Evolutionary conservation across 2,329 filamentous ascomycete genomes (phyloP).

Genomic region (Coniochaeta sp.): DNA sequence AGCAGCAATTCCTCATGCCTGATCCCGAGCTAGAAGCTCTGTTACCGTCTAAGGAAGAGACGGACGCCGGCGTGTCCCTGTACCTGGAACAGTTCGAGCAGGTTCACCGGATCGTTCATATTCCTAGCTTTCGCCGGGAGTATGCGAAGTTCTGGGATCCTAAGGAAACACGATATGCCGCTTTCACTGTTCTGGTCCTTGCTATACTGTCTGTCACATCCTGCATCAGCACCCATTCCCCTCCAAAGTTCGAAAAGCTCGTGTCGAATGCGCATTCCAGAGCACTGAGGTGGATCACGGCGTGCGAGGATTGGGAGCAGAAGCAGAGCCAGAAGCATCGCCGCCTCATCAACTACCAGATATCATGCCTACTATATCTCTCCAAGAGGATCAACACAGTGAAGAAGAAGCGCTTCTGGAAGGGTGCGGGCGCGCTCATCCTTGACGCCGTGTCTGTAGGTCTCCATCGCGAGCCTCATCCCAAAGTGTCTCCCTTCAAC

Average conservation of each 20-base stretch:
- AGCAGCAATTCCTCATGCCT: slow-evolving; percentile 37
- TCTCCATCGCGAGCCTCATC: slow-evolving; percentile 51
- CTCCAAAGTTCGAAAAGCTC: slow-evolving; percentile 48
- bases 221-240: slow-evolving; percentile 37
- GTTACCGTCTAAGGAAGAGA: slow-evolving; percentile 23
- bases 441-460: slow-evolving; percentile 52
- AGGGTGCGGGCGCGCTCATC: slow-evolving; percentile 45
- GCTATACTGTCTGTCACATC: slow-evolving; percentile 53
- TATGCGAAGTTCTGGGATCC: slow-evolving; percentile 49
- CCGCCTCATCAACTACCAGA: slow-evolving; percentile 52
- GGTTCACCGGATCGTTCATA: slow-evolving; percentile 43
- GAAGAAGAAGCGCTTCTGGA: slow-evolving; percentile 60
- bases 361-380: slow-evolving; percentile 51
- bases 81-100: slow-evolving; percentile 30
- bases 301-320: slow-evolving; percentile 45
- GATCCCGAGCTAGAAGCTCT: slow-evolving; percentile 43
- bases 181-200: slow-evolving; percentile 51
- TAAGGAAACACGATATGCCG: slow-evolving; percentile 34
- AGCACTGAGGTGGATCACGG: slow-evolving; percentile 49
- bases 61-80: slow-evolving; percentile 22
- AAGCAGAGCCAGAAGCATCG: slow-evolving; percentile 55
- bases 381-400: slow-evolving; percentile 55
- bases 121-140: slow-evolving; percentile 47
- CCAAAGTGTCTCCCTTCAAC: slow-evolving; percentile 50
- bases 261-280: slow-evolving; percentile 47